Base-by-base conservation (phyloP, 768 basidiomycete genomes). In the Boletus fagicola region DNA sequence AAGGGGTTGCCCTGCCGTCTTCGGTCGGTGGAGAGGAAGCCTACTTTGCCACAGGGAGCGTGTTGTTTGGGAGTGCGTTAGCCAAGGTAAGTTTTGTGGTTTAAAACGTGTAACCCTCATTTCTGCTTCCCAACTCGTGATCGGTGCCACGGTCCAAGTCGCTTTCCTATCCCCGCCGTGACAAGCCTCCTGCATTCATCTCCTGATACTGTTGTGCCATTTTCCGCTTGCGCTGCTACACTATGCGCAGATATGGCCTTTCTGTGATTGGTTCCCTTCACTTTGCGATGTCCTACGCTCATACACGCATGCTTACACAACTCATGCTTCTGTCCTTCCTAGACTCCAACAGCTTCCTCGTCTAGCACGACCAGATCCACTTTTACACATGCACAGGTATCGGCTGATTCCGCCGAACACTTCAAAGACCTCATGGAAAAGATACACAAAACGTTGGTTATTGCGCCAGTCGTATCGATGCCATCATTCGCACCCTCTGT, bases 391-490 rank as follows among this genome's bases (percentile, higher is more conserved):
- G 50, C 46, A 33, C 44, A 42, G 24, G 35, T 33, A 42, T 55
- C 60, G 51, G 48, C 51, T 46, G 31, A 53, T 48, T 60, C 67
- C 18, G 20, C 52, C 36, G 57, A 65, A 56, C 74, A 70, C 35
- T 86, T 88, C 65, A 71, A 75, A 33, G 80, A 81, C 20, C 72
- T 90, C 16, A 77, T 88, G 26, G 71, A 78, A n/a, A 83, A 78
- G 58, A 90, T 92, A 51, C 87, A 91, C 65, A 78, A 80, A 52
- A 79, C 81, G 20, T 75, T 92, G 26, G 77, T 82, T 5, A 78
- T 90, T 62, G 78, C 79, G 15, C 87, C 88, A 9, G 70, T 78
- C 5, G 67, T 78, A 36, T 79, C 83, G 18, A 74, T 76, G 20
- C 49, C 69, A 49, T 55, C 47, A 12, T 28, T 16, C 20, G 9